These are phyloP conservation scores for Paramecium sonneborni DNA, from an alignment of 73 alveolate species.

Conservation along the genomic window DNA sequence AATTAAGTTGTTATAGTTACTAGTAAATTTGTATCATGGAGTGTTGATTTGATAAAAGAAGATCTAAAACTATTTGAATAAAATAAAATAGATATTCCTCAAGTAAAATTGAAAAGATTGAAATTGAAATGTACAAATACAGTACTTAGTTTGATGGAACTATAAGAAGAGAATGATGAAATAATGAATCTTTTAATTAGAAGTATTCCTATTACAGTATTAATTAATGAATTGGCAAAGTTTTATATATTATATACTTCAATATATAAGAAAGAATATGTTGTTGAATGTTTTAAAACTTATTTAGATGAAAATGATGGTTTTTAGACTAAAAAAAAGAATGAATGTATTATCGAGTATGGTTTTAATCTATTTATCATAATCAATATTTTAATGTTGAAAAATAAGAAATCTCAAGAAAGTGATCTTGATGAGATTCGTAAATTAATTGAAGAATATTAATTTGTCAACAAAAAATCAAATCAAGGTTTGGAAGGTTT, in stretches of 20 bases:
- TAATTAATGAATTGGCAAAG: conserved; percentile 26
- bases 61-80: conserved; percentile 37
- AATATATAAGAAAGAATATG: conserved; percentile 49
- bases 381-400: conserved; percentile 49
- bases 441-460: conserved; percentile 41
- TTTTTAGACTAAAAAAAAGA: background rate
- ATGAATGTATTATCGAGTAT: conserved; percentile 54
- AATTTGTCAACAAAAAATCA: conserved; percentile 42
- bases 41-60: conserved; percentile 43
- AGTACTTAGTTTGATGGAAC: conserved; percentile 53
- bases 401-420: conserved; percentile 49
- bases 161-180: conserved; percentile 47
- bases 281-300: conserved; percentile 27
- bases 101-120: conserved; percentile 52
- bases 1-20: conserved; percentile 54
- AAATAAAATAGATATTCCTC: background rate
- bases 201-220: conserved; percentile 23
- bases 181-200: conserved; percentile 48
- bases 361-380: conserved; percentile 61
- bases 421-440: conserved; percentile 55
- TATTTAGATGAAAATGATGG: conserved; percentile 8
- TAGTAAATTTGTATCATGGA: conserved; percentile 60
- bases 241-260: background rate
- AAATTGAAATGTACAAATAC: conserved; percentile 59
- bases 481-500: conserved; percentile 8